Evolutionary conservation across 768 basidiomycete species (phyloP), one percentile per base, ranked within the genome.

Genomic region (Boletus rufocinnamomeus): DNA sequence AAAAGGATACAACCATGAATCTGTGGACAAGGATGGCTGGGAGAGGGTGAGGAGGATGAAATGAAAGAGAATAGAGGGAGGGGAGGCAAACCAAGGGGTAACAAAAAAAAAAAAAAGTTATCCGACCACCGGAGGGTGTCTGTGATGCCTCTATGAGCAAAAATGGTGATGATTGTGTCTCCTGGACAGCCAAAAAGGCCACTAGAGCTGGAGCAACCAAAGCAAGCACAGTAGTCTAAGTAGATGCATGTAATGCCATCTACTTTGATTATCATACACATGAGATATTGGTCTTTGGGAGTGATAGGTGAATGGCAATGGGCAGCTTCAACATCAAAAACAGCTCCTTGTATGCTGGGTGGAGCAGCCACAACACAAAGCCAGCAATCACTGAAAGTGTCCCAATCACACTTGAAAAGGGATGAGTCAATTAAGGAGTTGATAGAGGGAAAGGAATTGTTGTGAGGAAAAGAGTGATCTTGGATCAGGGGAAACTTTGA

Each of bases 241-340:
- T 41, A 41, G 1, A 41, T 6, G 3, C 2, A n/a, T 8, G 40
- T 41, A 6, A 41, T 6, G 2, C 11, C 10, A 11, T 41, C 4
- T 0, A 41, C n/a, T 10, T n/a, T 4, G 4, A 45, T 3, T 6
- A 7, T 17, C 1, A 45, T 25, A 9, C 25, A 45, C 0, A 27
- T 25, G 0, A 45, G 25, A 6, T 45, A 6, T 4, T 45, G 44
- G 16, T 45, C 44, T 17, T 45, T 14, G 7, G 32, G 47, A 1
- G 57, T 47, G 2, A 58, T 53, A 1, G 57, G 40, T 0, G 57
- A 58, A 4, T 23, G 13, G 6, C 5, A 5, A 4, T 58, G 57
- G 1, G 50, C 44, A 2, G 46, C 40, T 0, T 58, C 47, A 0
- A 58, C 8, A 38, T 53, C 30, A 11, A 58, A 58, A 2, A 58